A percentile compares a stretch with the other conserved stretches of the same genome.
These are phyloP conservation scores for Ogataea pini DNA, from an alignment of 805 yeast species.

Conservation along the genomic window DNA sequence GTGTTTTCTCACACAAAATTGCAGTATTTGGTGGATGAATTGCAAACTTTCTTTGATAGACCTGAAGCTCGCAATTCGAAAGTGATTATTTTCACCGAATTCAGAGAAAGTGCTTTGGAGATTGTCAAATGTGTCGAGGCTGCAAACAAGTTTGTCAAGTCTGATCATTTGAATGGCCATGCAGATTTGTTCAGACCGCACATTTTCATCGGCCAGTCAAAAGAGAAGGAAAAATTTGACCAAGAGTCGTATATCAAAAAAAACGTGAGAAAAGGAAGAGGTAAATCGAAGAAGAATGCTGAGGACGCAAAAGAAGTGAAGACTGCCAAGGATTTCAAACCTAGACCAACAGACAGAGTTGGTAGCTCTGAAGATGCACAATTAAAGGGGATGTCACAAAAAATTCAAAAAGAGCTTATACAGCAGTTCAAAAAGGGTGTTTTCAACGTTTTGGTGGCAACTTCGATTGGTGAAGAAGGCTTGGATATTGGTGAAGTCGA, in stretches of 20 bases:
- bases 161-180: constrained; percentile 28
- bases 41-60: constrained; percentile 53
- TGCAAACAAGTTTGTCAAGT: constrained; percentile 23
- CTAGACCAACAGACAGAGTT: constrained; percentile 40
- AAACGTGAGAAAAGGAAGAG: constrained; percentile 42
- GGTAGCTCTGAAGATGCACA: constrained; percentile 78
- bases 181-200: constrained; percentile 58
- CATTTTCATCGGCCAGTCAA: constrained; percentile 90
- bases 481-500: constrained; percentile 98
- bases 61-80: constrained; percentile 53
- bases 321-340: constrained; percentile 32
- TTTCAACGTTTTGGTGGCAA: constrained; percentile 84
- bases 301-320: constrained; percentile 34
- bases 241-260: constrained; percentile 50
- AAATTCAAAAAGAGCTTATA: constrained; percentile 77
- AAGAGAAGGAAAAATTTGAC: constrained; percentile 69
- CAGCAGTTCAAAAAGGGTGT: constrained; percentile 70
- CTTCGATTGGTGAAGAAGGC: constrained; percentile 98
- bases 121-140: constrained; percentile 67
- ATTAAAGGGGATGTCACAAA: constrained; percentile 85
- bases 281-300: constrained; percentile 32
- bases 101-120: constrained; percentile 87
- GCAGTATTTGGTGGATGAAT: constrained; percentile 55
- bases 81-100: constrained; percentile 85
- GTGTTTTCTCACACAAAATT: constrained; percentile 71